Evolutionary conservation across 805 yeast genomes (phyloP), one percentile per base, ranked within the genome.

Genomic region (Candida koratica): DNA sequence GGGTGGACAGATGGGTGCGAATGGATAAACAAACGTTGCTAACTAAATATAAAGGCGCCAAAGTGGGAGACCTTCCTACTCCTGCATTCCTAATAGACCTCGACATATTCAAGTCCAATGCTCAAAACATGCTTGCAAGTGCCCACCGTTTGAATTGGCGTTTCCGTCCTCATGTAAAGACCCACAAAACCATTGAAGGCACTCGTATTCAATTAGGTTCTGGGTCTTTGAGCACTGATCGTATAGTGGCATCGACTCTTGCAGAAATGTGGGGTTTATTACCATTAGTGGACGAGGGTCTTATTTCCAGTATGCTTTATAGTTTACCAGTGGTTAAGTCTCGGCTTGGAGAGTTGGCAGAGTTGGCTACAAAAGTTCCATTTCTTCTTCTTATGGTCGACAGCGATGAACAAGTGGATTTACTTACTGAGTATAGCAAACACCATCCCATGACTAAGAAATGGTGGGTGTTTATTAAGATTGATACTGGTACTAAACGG

Each of bases 141-240:
- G 74, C 79, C 0, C 34, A 43, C 1, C 50, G 52, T 1, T 48
- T 78, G 17, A 42, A 48, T 3, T 64, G 66, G 5, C 61, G 55
- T 13, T 82, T 83, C 52, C 64, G 94, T 41, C 81, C 84, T 3
- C 88, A 83, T 52, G 77, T 84, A 15, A 84, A 84, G 55, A 84
- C 93, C 0, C 88, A 81, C 53, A 84, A 84, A 53, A 71, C 84
- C 1, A 44, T 64, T 7, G 82, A 79, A 45, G 88, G 84, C 5
- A 61, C 78, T 2, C 47, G 55, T 15, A 53, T 72, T 27, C 84
- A 80, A 56, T 52, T 80, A 51, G 71, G 69, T 4, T 35, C 50
- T 1, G 30, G 42, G n/a, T 60, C 66, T 1, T 39, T 32, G n/a
- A 58, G 52, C 20, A 67, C 77, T 13, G 62, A 65, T 32, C 64